Evolutionary conservation across 176 grass and related monocot genomes (phyloP).

Genomic region (Phoenix dactylifera): DNA sequence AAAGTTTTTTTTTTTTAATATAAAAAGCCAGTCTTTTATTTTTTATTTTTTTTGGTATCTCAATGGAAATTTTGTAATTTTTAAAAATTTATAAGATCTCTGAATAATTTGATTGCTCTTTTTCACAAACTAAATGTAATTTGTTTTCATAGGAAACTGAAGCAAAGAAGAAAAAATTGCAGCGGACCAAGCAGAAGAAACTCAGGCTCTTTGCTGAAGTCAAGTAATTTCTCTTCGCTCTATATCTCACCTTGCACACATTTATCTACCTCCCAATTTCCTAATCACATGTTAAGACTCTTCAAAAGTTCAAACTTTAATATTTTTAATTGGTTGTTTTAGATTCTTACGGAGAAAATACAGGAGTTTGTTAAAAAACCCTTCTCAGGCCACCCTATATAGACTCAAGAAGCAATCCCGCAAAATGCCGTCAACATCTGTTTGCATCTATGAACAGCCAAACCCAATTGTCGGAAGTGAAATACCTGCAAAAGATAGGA

Average conservation of each 20-base stretch:
- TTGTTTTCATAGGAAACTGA: constrained; percentile 45
- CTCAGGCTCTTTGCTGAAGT: constrained; percentile 41
- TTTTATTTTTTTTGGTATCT: too few relatives aligned
- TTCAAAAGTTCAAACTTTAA: neutral
- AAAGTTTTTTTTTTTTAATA: too few relatives aligned
- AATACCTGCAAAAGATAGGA: neutral
- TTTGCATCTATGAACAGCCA: neutral
- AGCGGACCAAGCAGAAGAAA: constrained; percentile 30
- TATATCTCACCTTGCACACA: neutral
- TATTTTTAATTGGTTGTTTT: neutral
- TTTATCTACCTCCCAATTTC: neutral
- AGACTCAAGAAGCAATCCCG: constrained; percentile 30
- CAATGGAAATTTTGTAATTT: too few relatives aligned
- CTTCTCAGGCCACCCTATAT: constrained; percentile 14
- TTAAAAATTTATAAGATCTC: too few relatives aligned
- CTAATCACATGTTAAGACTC: neutral
- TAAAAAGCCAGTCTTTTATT: too few relatives aligned
- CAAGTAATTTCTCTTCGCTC: constrained; percentile 32
- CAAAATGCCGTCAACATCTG: neutral
- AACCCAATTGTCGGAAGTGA: neutral
- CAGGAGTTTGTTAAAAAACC: constrained; percentile 21
- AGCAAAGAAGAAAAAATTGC: constrained; percentile 43
- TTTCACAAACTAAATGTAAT: neutral
- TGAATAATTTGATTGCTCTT: neutral
- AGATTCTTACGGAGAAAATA: constrained; percentile 64